Conservation (phyloP, 129 eudicot species). For the Flaveria sonorensis region DNA sequence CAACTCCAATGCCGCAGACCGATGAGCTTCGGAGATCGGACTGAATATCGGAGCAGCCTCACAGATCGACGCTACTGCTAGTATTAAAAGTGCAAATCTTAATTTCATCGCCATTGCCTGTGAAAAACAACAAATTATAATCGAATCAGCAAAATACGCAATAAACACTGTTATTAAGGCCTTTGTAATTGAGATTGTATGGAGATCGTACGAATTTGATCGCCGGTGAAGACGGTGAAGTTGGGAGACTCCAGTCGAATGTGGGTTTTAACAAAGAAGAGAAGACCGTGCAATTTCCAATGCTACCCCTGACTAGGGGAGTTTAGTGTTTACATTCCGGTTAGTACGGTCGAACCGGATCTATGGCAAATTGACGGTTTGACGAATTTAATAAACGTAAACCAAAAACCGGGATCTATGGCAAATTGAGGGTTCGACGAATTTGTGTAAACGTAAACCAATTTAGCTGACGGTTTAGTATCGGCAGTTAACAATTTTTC, state of each 20-base stretch:
- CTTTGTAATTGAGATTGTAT: background rate
- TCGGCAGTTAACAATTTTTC: no score
- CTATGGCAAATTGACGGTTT: no score
- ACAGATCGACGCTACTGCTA: slow-evolving; percentile 43
- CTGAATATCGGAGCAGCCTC: slow-evolving; percentile 50
- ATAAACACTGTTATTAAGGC: background rate
- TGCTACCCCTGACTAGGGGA: background rate
- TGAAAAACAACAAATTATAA: background rate
- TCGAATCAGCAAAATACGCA: background rate
- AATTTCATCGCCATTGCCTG: slow-evolving; percentile 54
- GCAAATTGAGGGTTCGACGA: no score
- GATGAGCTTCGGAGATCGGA: slow-evolving; percentile 65
- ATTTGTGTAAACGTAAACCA: no score
- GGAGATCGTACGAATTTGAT: background rate
- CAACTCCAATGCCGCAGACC: slow-evolving; percentile 66
- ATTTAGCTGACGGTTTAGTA: no score
- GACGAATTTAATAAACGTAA: no score
- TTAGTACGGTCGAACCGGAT: no score
- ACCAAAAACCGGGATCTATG: no score
- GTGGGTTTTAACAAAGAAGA: background rate
- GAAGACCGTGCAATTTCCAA: background rate
- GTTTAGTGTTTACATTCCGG: no score
- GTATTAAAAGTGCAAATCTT: slow-evolving; percentile 39
- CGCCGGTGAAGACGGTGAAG: background rate
- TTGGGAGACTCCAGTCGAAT: background rate